Percentiles rank a stretch among this genome's conserved stretches.
Evolutionary conservation across 495 filamentous ascomycete species (phyloP).

Genomic region (Alectoria sarmentosa): DNA sequence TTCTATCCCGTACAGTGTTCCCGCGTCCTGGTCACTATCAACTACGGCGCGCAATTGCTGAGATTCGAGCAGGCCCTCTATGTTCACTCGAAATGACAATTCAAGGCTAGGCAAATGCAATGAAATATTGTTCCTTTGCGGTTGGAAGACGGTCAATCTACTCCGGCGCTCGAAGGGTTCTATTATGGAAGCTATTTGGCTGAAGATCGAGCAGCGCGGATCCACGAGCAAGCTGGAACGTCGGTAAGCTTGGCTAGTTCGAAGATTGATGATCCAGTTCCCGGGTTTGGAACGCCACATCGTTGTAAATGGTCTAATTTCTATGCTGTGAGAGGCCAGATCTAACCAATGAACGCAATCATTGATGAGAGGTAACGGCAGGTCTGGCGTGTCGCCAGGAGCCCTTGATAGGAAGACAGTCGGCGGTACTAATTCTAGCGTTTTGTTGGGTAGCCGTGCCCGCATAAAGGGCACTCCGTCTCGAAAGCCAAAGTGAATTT

Average conservation of each 20-base stretch:
- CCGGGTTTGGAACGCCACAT: conserved; percentile 30
- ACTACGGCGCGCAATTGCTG: conserved; percentile 50
- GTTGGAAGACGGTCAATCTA: conserved; percentile 14
- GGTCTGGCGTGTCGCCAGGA: conserved; percentile 13
- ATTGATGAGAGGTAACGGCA: conserved; percentile 42
- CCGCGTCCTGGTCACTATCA: conserved; percentile 44
- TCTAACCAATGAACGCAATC: conserved; percentile 55
- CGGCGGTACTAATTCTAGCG: conserved; percentile 14
- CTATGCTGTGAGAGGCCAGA: conserved; percentile 35
- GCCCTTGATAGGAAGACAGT: not conserved
- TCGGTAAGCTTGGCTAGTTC: not conserved
- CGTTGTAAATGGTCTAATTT: conserved; percentile 43
- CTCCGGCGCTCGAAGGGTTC: conserved; percentile 15
- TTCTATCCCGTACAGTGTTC: conserved; percentile 46
- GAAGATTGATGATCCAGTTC: conserved; percentile 15
- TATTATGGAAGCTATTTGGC: conserved; percentile 7
- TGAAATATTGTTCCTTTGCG: conserved; percentile 2
- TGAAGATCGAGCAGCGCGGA: conserved; percentile 13
- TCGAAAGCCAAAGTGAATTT: conserved; percentile 46
- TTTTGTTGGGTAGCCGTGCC: conserved; percentile 19
- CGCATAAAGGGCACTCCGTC: conserved; percentile 34
- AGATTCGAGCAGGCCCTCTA: conserved; percentile 33
- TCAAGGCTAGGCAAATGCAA: conserved; percentile 16
- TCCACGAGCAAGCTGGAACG: conserved; percentile 13
- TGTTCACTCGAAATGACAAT: conserved; percentile 17